A percentile compares a stretch with the other conserved stretches of the same genome.
phyloP scores from a whole-genome alignment of 371 early-diverging fungal genomes.

The Mucor sp. region DNA sequence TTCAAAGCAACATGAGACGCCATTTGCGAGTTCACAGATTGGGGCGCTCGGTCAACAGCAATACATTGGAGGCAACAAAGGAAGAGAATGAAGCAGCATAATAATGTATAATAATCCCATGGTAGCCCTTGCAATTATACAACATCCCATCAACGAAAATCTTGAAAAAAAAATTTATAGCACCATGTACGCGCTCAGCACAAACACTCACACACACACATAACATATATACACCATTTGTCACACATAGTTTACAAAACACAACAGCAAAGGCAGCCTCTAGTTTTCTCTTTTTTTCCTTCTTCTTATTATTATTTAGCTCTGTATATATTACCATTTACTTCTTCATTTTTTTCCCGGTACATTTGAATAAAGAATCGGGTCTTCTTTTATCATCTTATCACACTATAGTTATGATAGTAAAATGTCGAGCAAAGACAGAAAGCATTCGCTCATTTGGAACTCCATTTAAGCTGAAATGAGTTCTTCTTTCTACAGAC shows the following conservation, averaged over 20 bases:
- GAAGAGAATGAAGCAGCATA: conserved; percentile 8
- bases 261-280: not conserved
- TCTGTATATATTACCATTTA: not conserved
- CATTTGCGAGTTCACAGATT: conserved; percentile 58
- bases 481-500: not conserved
- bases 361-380: not conserved
- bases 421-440: not conserved
- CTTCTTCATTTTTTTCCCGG: not conserved
- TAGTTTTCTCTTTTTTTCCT: not conserved
- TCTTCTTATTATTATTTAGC: not conserved
- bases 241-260: not conserved
- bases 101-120: not conserved
- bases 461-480: not conserved
- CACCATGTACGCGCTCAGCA: not conserved
- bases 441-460: too few relatives aligned
- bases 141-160: not conserved
- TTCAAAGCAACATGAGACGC: conserved; percentile 76
- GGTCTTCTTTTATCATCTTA: not conserved
- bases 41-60: conserved; percentile 19
- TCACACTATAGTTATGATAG: not conserved
- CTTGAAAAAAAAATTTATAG: not conserved
- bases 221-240: not conserved
- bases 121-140: not conserved
- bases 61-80: conserved; percentile 6
- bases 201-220: not conserved